Percentiles rank a stretch among this genome's conserved stretches.
phyloP scores from a whole-genome alignment of 164 flowering plant genomes.

The Paratinospora sagittata region DNA sequence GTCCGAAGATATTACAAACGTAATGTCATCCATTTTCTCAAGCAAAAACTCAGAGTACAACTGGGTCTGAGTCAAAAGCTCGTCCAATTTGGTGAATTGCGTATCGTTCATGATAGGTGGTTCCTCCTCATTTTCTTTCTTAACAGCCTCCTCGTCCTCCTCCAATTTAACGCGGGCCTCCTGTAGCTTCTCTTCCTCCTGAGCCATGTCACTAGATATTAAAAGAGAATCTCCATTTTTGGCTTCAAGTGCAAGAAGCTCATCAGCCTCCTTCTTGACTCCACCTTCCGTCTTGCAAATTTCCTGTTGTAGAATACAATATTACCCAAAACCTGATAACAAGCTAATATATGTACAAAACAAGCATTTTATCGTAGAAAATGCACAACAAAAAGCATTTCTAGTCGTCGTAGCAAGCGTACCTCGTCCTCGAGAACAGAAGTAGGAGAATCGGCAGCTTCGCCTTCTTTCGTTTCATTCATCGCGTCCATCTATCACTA shows the following conservation, averaged over 20 bases:
- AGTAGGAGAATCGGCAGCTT: slow-evolving; percentile 68
- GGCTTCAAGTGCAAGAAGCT: slow-evolving; percentile 16
- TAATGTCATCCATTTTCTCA: slow-evolving; percentile 89
- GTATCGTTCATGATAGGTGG: slow-evolving; percentile 35
- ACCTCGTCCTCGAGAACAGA: slow-evolving; percentile 92
- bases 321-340: not conserved
- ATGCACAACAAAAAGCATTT: not conserved
- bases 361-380: not conserved
- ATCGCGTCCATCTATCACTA: slow-evolving; percentile 10
- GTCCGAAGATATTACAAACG: slow-evolving; percentile 30
- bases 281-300: slow-evolving; percentile 21
- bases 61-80: slow-evolving; percentile 79
- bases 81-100: slow-evolving; percentile 73
- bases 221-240: slow-evolving; percentile 49
- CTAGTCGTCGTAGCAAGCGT: not conserved
- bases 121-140: slow-evolving; percentile 14
- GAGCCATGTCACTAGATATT: slow-evolving; percentile 43
- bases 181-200: slow-evolving; percentile 64
- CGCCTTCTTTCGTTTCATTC: slow-evolving; percentile 33
- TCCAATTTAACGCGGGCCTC: slow-evolving; percentile 35
- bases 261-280: not conserved
- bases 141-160: slow-evolving; percentile 34
- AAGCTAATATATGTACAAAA: not conserved
- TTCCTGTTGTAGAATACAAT: slow-evolving; percentile 20
- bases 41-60: slow-evolving; percentile 73